Evolutionary conservation across 257 asterid species (phyloP), one percentile per base, ranked within the genome.

Genomic region (Coffea canephora): DNA sequence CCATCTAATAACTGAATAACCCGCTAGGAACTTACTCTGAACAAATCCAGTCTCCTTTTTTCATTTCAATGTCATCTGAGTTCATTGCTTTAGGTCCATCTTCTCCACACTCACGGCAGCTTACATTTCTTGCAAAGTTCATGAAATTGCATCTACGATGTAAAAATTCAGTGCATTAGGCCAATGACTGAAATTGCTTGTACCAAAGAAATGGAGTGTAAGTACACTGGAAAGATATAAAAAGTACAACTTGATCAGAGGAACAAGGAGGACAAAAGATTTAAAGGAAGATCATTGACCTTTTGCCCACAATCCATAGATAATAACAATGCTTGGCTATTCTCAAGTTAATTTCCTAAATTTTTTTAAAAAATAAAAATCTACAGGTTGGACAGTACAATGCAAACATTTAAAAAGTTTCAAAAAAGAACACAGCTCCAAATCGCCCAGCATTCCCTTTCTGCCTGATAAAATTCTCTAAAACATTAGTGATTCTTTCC

Each of bases 1-100:
- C 11, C 19, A 3, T 39, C 49, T n/a, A 69, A 69, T 66, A 57
- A 55, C 14, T 54, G n/a, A 50, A 49, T 34, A 82, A 16, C 55
- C 54, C 14, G 74, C 8, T 45, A 49, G 71, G 77, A 82, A 84
- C 84, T 73, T 83, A 82, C 86, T 62, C 73, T 3, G 84, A 49
- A 79, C 87, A 84, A 73, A 78, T 55, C 88, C 88, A 90, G 81
- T 85, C 89, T 79, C 92, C 89, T 77, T 70, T 79, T 87, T 85
- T 85, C 83, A 77, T 80, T 69, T 84, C 85, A 46, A 50, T 74
- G 73, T 77, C 75, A 52, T 66, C 62, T 69, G 52, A 62, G 66
- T n/a, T 72, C 49, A 68, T 75, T n/a, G 70, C 67, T 59, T 61
- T 84, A 54, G 86, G 83, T 74, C 70, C 83, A 83, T 74, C 82